Evolutionary conservation across 768 basidiomycete species (phyloP), one percentile per base, ranked within the genome.

Genomic region (Megacollybia marginata): DNA sequence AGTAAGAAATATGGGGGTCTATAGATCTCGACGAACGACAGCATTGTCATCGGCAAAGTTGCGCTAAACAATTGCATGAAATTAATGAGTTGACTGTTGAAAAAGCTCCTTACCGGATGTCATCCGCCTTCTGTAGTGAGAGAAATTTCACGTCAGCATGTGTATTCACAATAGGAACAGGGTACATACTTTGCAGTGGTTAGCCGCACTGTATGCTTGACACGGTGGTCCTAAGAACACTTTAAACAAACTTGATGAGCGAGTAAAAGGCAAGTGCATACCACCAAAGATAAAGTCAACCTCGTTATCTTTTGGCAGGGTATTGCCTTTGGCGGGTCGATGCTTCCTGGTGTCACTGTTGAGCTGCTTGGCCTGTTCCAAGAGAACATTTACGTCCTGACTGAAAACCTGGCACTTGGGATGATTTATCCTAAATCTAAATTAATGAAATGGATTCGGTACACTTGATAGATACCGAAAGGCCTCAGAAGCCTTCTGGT

Each of bases 231-330:
- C 86, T 86, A 49, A 2, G 7, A 46, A 54, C 5, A 42, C n/a
- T 28, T 38, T 47, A 33, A 44, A 31, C 18, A 48, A 32, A 20
- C 11, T 11, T 45, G 15, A 48, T 13, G 16, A 36, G 43, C 42
- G 16, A 15, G 38, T n/a, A 46, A 8, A 46, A 52, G 1, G 1
- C 31, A 11, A 5, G 38, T 15, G 63, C 74, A 44, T 65, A 83
- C 85, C 84, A 51, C 87, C 85, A 62, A 74, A 85, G n/a, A 89
- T 78, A 48, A 89, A 76, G 54, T 86, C 83, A 2, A 86, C 75
- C 12, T 80, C 76, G 4, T 74, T 76, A 35, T 70, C 75, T 50
- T 68, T 66, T 7, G 86, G 87, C 71, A 89, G 72, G 23, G 23
- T 28, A 28, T 6, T 28, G 23, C 23, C 23, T 28, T 28, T 28